Percentiles rank a stretch among this genome's conserved stretches.
Evolutionary conservation across 1,284 basidiomycete genomes (phyloP).

Genomic region (Sanghuangporus weigelae): DNA sequence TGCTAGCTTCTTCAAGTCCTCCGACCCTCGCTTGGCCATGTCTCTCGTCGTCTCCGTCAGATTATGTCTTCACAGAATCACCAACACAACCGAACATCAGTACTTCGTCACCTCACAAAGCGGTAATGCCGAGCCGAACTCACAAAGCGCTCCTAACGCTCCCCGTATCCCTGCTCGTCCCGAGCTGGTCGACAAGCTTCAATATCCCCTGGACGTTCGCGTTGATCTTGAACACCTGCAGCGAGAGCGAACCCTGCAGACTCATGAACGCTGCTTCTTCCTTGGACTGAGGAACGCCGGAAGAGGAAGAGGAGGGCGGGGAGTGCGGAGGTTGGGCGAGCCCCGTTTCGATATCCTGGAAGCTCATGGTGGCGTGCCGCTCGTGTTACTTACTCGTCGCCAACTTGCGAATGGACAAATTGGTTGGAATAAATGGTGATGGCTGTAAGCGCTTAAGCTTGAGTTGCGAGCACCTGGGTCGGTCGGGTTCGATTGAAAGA

Average conservation of each 20-base stretch:
- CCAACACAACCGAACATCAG: neutral
- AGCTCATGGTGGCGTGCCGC: conserved; percentile 50
- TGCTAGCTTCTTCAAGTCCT: conserved; percentile 86
- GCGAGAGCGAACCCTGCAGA: conserved; percentile 81
- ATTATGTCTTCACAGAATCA: conserved; percentile 54
- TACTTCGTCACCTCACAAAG: no score
- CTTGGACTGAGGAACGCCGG: conserved; percentile 41
- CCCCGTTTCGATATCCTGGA: conserved; percentile 74
- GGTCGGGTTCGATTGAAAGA: no score
- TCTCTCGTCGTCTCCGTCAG: conserved; percentile 90
- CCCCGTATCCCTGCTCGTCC: conserved; percentile 73
- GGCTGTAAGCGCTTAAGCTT: neutral
- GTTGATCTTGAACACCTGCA: conserved; percentile 99
- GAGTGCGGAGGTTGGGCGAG: conserved; percentile 41
- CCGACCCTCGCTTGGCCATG: conserved; percentile 91
- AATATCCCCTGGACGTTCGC: conserved; percentile 94
- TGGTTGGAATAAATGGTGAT: neutral
- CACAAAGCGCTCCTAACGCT: conserved; percentile 75
- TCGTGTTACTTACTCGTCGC: no score
- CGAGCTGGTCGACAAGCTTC: conserved; percentile 88
- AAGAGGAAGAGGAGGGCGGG: conserved; percentile 23
- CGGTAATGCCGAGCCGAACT: conserved; percentile 27
- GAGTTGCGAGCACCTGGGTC: no score
- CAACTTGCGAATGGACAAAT: neutral
- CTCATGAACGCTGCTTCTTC: conserved; percentile 72